Base-by-base conservation (phyloP, 2,329 filamentous ascomycete genomes). In the Claviceps sorghi region DNA sequence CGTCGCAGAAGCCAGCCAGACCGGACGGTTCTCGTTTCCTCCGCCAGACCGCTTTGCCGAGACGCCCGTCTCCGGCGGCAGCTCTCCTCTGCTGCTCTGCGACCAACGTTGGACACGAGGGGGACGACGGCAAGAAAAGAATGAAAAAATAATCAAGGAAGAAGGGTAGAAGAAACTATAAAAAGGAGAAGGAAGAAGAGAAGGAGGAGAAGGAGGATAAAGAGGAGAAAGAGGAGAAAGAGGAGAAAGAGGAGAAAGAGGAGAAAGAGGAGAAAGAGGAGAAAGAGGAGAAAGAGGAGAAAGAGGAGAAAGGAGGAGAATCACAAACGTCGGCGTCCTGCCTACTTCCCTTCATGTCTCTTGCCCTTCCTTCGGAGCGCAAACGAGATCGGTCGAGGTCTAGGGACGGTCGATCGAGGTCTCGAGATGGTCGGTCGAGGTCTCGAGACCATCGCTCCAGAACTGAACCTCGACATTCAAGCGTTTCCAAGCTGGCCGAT, bases 311-410 rank as follows among this genome's bases (percentile, higher is more conserved):
- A n/a, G 1, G 17, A 19, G 21, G 40, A 15, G 32, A 17, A 30
- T 34, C 26, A 30, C 21, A n/a, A 1, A 45, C 7, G 5, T 36
- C 21, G 40, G 44, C n/a, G 11, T 17, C n/a, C 11, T 10, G 45
- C 30, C 22, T 21, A 13, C 45, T 6, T 34, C 22, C 13, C 50
- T 59, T 54, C 59, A 80, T 79, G 76, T 78, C 77, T 58, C 67
- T 78, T 45, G 67, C 69, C 52, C 71, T 76, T 51, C 72, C 74
- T 54, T 70, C 72, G 52, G 62, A 62, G 53, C 64, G 65, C 48
- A 69, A 69, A 46, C 70, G 72, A 51, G 71, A 67, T 48, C 74
- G 74, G 51, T 74, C 75, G 50, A 69, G 68, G 62, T 60, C 72
- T 66, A 62, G 65, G 54, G 64, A 66, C 53, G 60, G 62, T 32